These are phyloP conservation scores for Clarireedia hainanense DNA, from an alignment of 2,329 filamentous ascomycete genomes.

Conservation along the genomic window DNA sequence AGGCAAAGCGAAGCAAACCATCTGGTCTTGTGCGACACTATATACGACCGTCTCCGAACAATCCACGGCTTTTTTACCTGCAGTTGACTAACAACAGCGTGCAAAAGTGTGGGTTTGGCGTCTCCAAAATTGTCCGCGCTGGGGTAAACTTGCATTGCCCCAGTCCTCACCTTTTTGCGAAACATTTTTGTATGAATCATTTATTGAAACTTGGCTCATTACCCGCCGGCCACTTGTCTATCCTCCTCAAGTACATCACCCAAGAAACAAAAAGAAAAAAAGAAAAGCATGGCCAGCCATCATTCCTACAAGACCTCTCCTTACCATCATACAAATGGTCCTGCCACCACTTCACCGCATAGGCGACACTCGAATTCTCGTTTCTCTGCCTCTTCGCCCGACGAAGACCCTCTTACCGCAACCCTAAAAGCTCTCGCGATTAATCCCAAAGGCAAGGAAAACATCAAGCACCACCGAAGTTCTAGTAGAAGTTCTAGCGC, in stretches of 20 bases:
- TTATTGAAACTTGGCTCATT: neutral
- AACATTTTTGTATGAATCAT: neutral
- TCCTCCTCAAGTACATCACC: neutral
- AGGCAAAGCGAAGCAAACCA: no score
- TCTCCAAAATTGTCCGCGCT: neutral
- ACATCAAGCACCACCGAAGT: neutral
- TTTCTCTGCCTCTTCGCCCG: neutral
- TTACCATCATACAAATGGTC: conserved; percentile 29
- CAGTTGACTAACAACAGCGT: no score
- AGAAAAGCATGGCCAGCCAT: conserved; percentile 35
- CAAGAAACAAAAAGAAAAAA: neutral
- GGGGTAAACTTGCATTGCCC: neutral
- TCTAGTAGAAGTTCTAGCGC: conserved; percentile 1
- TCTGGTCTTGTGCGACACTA: no score
- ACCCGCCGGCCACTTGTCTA: neutral
- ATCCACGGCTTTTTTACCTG: no score
- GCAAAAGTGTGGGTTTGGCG: neutral
- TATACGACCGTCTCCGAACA: no score
- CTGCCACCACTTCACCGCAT: conserved; percentile 36
- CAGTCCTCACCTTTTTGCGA: neutral
- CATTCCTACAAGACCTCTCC: conserved; percentile 42
- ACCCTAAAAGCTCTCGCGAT: conserved; percentile 12
- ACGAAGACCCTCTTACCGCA: conserved; percentile 18
- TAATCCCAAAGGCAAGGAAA: conserved; percentile 7
- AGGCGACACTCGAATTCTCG: conserved; percentile 21